Base-by-base conservation (phyloP, 1,284 basidiomycete genomes). In the Ganoderma leucocontextum region DNA sequence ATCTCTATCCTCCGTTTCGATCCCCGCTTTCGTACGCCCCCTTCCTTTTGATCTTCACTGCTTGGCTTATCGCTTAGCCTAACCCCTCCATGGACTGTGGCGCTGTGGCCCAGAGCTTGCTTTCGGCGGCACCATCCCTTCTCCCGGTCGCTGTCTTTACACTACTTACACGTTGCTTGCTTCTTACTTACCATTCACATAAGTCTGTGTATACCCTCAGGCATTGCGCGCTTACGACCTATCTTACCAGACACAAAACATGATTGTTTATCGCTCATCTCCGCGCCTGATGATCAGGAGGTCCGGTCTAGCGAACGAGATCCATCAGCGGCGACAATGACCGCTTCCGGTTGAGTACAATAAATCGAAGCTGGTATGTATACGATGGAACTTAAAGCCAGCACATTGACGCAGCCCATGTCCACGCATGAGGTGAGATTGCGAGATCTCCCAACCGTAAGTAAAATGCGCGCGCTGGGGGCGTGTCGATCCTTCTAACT, bases 151-250 rank as follows among this genome's bases (percentile, higher is more conserved):
- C 58, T 60, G 58, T 60, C 39, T n/a, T 60, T 60, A 60, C 58
- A 39, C 10, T 49, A 49, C 9, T 13, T 22, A 42, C 13, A 22
- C n/a, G 58, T n/a, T 60, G 38, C 58, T 41, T 29, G 29, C 29
- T 29, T 53, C 33, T 55, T 22, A 29, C 52, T 35, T 55, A 55
- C 17, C 33, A 10, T 12, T 53, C 29, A 29, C 12, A 13, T 44
- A 25, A 29, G 17, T 61, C 17, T 61, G 60, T 61, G 19, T 53
- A 65, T 60, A 60, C 58, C 64, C 59, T 17, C 52, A 55, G 22
- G 58, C 29, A 41, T 49, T 53, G 36, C 49, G 64, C 36, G 42
- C 38, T 60, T 35, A 65, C 59, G 64, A 49, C 58, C 12, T 65
- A 60, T 33, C 36, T 36, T 65, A 65, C 17, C 59, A 44, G 36